These are phyloP conservation scores for Sugiyamaella americana DNA, from an alignment of 805 yeast genomes.

Conservation along the genomic window DNA sequence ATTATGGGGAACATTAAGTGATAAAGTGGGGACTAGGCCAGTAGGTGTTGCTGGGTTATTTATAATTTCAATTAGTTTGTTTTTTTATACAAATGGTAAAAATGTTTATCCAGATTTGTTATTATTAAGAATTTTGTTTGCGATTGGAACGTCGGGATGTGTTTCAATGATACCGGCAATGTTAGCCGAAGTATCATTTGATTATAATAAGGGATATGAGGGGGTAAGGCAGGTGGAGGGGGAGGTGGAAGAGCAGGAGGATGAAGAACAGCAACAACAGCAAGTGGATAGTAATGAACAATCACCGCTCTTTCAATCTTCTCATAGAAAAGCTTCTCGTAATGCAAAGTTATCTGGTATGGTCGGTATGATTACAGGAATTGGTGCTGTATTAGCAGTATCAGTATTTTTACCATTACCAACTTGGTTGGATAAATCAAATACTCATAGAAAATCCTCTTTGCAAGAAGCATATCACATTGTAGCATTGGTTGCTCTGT, in stretches of 20 bases:
- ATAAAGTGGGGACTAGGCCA: constrained; percentile 54
- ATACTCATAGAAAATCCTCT: constrained; percentile 26
- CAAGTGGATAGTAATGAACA: neutral
- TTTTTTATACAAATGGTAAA: constrained; percentile 44
- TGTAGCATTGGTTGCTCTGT: constrained; percentile 41
- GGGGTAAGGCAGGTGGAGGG: neutral
- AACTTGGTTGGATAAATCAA: constrained; percentile 36
- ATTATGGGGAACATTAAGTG: constrained; percentile 56
- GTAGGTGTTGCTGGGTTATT: constrained; percentile 41
- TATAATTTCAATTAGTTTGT: constrained; percentile 42
- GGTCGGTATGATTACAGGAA: constrained; percentile 56
- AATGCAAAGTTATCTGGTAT: constrained; percentile 56
- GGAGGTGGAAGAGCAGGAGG: neutral
- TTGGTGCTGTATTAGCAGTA: constrained; percentile 64
- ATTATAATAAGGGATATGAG: constrained; percentile 24
- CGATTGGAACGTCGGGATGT: constrained; percentile 51
- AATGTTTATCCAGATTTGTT: constrained; percentile 46
- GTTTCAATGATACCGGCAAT: constrained; percentile 57
- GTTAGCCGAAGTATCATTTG: constrained; percentile 48
- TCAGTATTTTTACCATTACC: constrained; percentile 52
- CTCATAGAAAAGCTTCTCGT: constrained; percentile 19
- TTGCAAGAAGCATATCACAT: constrained; percentile 38
- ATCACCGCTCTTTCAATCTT: no score
- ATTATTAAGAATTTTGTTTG: constrained; percentile 49
- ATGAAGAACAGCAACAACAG: neutral